phyloP scores from a whole-genome alignment of 352 stramenopile genomes.

The Phytopythium sindhum region DNA sequence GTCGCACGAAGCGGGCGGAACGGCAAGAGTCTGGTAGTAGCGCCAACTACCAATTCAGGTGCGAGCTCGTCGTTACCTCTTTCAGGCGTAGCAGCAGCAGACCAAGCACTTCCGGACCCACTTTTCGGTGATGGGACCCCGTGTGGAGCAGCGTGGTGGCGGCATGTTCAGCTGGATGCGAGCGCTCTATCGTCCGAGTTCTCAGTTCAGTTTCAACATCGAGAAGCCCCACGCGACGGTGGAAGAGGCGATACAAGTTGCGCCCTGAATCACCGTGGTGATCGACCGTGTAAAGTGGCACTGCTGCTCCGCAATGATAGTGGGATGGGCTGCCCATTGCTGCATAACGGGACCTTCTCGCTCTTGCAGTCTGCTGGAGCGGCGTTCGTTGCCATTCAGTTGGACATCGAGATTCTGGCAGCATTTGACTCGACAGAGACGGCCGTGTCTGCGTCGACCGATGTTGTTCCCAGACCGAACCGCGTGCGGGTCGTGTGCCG shows the following conservation, averaged over 20 bases:
- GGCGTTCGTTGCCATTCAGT: constrained; percentile 19
- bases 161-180: constrained; percentile 36
- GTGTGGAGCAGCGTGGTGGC: constrained; percentile 46
- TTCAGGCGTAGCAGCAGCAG: background rate
- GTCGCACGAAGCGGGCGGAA: constrained; percentile 18
- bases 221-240: background rate
- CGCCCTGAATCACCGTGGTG: background rate
- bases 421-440: background rate
- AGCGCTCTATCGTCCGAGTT: constrained; percentile 41
- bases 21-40: constrained; percentile 28
- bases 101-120: background rate
- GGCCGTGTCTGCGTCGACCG: background rate
- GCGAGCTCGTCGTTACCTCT: background rate
- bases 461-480: background rate
- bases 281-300: constrained; percentile 1
- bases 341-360: constrained; percentile 35
- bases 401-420: constrained; percentile 26
- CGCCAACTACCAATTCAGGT: background rate
- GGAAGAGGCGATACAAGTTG: constrained; percentile 14
- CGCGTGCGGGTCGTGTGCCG: constrained; percentile 28
- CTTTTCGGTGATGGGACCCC: background rate
- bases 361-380: constrained; percentile 21
- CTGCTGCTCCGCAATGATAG: constrained; percentile 40
- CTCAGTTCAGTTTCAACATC: constrained; percentile 27
- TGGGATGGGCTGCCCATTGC: constrained; percentile 15